Evolutionary conservation across 345 rosid genomes (phyloP).

Genomic region (Melaleuca quinquenervia): DNA sequence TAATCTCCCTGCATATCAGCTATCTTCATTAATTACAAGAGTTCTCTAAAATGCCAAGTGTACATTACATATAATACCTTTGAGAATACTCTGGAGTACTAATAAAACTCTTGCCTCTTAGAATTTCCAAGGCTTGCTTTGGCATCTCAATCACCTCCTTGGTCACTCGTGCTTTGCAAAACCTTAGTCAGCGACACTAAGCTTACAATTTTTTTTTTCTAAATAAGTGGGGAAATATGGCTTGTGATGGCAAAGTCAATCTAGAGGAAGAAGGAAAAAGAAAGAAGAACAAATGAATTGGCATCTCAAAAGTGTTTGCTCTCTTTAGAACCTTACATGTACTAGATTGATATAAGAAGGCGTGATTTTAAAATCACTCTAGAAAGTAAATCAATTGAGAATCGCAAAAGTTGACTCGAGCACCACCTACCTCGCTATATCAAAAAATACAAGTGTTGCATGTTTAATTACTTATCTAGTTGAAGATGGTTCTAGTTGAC

Average conservation of each 20-base stretch:
- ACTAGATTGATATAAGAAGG: no score
- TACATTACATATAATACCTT: background rate
- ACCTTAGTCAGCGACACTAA: background rate
- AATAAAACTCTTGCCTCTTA: background rate
- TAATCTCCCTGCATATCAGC: rapidly evolving
- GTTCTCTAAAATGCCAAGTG: background rate
- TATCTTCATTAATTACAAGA: background rate
- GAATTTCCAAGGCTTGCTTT: background rate
- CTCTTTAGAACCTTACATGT: background rate
- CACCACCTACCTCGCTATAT: no score
- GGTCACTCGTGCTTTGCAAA: background rate
- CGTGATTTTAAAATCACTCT: background rate
- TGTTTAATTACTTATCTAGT: no score
- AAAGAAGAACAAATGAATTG: background rate
- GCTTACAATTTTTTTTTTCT: background rate
- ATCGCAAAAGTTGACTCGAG: no score
- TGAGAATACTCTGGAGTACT: background rate
- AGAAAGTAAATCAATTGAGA: background rate
- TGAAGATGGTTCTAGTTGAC: no score
- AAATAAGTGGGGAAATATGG: background rate
- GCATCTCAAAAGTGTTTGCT: background rate
- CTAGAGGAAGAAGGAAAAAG: background rate
- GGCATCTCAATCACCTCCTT: background rate
- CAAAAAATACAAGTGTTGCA: no score
- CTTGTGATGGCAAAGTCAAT: background rate